phyloP scores from a whole-genome alignment of 176 grass and related monocot species.

The Guadua angustifolia region DNA sequence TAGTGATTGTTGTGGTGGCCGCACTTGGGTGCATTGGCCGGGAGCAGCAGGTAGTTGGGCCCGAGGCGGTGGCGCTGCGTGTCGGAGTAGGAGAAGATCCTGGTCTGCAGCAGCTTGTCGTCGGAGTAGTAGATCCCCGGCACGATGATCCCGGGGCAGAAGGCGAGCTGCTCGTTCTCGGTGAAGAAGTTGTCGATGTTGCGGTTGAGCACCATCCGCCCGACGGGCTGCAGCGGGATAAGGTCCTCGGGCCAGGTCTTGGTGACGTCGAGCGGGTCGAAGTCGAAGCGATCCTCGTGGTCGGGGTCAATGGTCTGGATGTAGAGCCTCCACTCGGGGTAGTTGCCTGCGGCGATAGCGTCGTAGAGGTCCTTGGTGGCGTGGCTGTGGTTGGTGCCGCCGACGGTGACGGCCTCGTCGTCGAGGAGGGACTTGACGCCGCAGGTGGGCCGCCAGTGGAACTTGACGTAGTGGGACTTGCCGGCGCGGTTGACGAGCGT shows the following conservation, averaged over 20 bases:
- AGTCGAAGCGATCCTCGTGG: conserved; percentile 71
- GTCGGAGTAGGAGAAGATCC: conserved; percentile 97
- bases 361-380: conserved; percentile 87
- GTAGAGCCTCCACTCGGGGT: conserved; percentile 88
- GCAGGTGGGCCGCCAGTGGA: conserved; percentile 97
- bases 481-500: conserved; percentile 79
- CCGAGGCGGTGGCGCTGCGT: conserved; percentile 88
- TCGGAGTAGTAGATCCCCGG: conserved; percentile 95
- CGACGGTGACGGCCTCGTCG: conserved; percentile 80
- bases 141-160: conserved; percentile 79
- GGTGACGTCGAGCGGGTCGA: conserved; percentile 96
- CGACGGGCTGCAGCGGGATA: conserved; percentile 88
- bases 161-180: conserved; percentile 98
- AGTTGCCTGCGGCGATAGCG: conserved; percentile 87
- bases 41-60: conserved; percentile 91
- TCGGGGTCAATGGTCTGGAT: conserved; percentile 86
- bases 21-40: conserved; percentile 87
- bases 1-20: conserved; percentile 97
- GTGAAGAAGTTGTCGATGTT: conserved; percentile 97
- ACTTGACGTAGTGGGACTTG: conserved; percentile 91
- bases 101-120: conserved; percentile 98
- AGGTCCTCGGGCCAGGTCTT: conserved; percentile 97
- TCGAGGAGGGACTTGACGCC: conserved; percentile 78
- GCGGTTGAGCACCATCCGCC: conserved; percentile 83
- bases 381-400: conserved; percentile 95